phyloP scores from a whole-genome alignment of 2,329 filamentous ascomycete species.

The Peltaster fructicola region DNA sequence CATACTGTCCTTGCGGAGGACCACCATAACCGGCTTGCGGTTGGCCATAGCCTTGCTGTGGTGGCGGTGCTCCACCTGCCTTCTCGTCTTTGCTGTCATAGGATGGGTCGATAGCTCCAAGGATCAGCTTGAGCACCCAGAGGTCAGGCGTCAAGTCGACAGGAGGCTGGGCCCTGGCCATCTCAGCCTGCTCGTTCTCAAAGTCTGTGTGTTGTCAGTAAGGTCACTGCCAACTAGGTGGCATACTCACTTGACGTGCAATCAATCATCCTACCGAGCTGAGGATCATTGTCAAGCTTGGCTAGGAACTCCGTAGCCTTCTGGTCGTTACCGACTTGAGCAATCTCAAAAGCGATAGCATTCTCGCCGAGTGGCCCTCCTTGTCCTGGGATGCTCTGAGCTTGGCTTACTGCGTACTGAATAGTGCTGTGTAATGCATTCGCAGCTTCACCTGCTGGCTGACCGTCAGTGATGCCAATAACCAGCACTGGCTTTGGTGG shows the following conservation, averaged over 20 bases:
- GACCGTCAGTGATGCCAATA: constrained; percentile 48
- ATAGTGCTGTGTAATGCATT: constrained; percentile 41
- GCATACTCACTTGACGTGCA: constrained; percentile 46
- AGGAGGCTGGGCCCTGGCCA: constrained; percentile 42
- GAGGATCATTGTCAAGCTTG: constrained; percentile 45
- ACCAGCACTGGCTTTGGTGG: constrained; percentile 47
- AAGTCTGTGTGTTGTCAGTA: constrained; percentile 31
- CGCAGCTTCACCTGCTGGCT: constrained; percentile 44
- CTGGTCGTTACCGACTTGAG: constrained; percentile 50
- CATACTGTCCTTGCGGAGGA: constrained; percentile 17
- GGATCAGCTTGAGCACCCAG: constrained; percentile 49
- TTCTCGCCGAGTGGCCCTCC: constrained; percentile 32
- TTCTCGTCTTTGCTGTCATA: constrained; percentile 51
- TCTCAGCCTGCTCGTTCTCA: constrained; percentile 49
- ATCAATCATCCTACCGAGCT: constrained; percentile 44
- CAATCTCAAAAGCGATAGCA: constrained; percentile 49
- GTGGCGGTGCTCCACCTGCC: constrained; percentile 11
- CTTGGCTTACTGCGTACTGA: constrained; percentile 33
- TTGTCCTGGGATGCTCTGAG: too few relatives aligned
- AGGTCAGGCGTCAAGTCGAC: constrained; percentile 47
- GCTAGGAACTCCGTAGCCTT: constrained; percentile 45
- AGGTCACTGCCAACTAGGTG: constrained; percentile 2
- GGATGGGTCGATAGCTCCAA: constrained; percentile 47
- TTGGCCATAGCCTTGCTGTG: constrained; percentile 17
- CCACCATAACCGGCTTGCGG: constrained; percentile 17